These are phyloP conservation scores for Fusarium sp. DNA, from an alignment of 2,329 filamentous ascomycete genomes.

Conservation along the genomic window DNA sequence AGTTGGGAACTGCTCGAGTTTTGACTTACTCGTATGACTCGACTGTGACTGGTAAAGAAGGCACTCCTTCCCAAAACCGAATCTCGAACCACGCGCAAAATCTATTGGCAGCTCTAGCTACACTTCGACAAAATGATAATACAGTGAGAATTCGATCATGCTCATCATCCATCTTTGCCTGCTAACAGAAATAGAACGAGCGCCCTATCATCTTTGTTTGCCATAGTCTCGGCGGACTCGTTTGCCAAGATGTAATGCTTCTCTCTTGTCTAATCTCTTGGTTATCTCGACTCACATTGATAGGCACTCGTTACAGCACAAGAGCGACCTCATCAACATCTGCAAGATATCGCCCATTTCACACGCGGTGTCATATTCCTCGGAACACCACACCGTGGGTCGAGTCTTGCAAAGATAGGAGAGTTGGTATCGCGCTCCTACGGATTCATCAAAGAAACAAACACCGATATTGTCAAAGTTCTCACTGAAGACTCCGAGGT, in stretches of 20 bases:
- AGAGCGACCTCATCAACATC: slow-evolving; percentile 20
- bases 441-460: slow-evolving; percentile 30
- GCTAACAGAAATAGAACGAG: neutral
- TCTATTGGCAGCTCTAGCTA: slow-evolving; percentile 26
- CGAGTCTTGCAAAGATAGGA: slow-evolving; percentile 27
- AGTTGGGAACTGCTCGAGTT: slow-evolving; percentile 21
- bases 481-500: slow-evolving; percentile 32
- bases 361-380: slow-evolving; percentile 35
- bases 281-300: too few relatives aligned
- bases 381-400: slow-evolving; percentile 33
- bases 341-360: slow-evolving; percentile 11
- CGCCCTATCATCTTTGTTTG: slow-evolving; percentile 37
- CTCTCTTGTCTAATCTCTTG: too few relatives aligned
- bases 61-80: slow-evolving; percentile 10
- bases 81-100: slow-evolving; percentile 33
- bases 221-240: slow-evolving; percentile 32
- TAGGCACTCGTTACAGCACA: slow-evolving; percentile 25
- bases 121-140: slow-evolving; percentile 12
- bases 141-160: neutral
- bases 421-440: slow-evolving; percentile 19
- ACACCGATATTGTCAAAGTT: slow-evolving; percentile 19
- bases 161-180: rapidly evolving
- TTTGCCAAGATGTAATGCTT: slow-evolving; percentile 36
- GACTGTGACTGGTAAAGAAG: neutral
- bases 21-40: slow-evolving; percentile 38